Percentiles rank a stretch among this genome's conserved stretches.
These are phyloP conservation scores for Wickerhamiella shivajii DNA, from an alignment of 805 yeast genomes.

Conservation along the genomic window DNA sequence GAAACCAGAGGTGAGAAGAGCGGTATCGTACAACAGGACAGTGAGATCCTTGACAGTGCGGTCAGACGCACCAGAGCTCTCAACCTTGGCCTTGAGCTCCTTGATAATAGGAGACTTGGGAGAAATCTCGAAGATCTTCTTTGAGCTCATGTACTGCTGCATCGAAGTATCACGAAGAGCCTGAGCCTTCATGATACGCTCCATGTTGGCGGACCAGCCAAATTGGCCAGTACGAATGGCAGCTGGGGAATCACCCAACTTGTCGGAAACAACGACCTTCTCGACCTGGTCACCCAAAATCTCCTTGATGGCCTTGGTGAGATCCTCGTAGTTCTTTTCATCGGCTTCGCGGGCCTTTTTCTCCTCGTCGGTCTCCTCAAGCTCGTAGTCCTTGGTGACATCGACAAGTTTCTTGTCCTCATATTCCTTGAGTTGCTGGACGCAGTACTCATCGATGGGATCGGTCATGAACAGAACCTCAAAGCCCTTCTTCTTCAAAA, in stretches of 20 bases:
- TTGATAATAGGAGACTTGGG: constrained; percentile 90
- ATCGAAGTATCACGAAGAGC: constrained; percentile 96
- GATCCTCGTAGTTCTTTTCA: constrained; percentile 78
- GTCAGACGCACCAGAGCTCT: constrained; percentile 93
- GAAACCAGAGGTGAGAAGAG: constrained; percentile 97
- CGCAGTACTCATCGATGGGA: constrained; percentile 99
- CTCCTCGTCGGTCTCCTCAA: constrained; percentile 94
- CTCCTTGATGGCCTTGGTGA: constrained; percentile 92
- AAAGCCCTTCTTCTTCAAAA: constrained; percentile 94
- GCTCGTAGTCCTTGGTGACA: constrained; percentile 97
- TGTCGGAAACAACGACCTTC: constrained; percentile 96
- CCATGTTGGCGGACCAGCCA: constrained; percentile 99
- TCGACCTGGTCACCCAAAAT: constrained; percentile 97
- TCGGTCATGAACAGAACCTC: constrained; percentile 96
- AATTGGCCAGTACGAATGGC: constrained; percentile 99
- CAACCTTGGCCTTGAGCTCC: constrained; percentile 94
- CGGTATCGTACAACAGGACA: constrained; percentile 91
- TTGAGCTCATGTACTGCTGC: constrained; percentile 99
- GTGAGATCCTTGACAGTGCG: constrained; percentile 97
- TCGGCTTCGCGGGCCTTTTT: constrained; percentile 88
- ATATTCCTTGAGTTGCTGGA: constrained; percentile 97
- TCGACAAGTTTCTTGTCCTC: constrained; percentile 99
- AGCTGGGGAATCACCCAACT: constrained; percentile 97
- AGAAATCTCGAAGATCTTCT: constrained; percentile 97
- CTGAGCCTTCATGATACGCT: constrained; percentile 99